Evolutionary conservation across 2,329 filamentous ascomycete species (phyloP), one percentile per base, ranked within the genome.

Genomic region (Raffaelea arxii): DNA sequence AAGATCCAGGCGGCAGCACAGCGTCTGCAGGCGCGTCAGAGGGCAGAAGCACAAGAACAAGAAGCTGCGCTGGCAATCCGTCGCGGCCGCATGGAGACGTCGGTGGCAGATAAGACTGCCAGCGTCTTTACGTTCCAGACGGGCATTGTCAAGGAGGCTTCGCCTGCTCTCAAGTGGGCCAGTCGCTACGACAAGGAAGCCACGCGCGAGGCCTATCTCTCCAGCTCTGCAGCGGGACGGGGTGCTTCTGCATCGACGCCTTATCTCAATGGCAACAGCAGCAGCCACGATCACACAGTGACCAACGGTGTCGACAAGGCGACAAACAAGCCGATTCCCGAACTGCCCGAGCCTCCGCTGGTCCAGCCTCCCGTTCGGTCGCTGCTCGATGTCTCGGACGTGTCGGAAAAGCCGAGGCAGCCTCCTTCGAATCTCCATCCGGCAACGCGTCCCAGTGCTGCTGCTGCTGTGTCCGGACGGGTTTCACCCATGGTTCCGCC

Each of bases 131-230:
- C 89, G 3, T 70, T 97, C 41, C 90, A 95, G 60, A 85, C 89
- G 2, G 77, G 81, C 45, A 84, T 97, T 51, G 74, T 90, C 58
- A 88, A 75, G 45, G 92, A 95, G 62, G 91, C 90, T 18, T 92
- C 86, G 9, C 86, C 89, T 22, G 92, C 92, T 1, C 84, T 98
- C 82, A 94, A 95, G 64, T 98, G 92, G 92, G 88, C 91, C 25
- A 91, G 75, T 63, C 89, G 89, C 57, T 97, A 96, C 61, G 92
- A 97, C 65, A 94, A 92, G 65, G 82, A 92, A 57, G 74, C 83
- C 7, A 83, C 94, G 51, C 82, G 89, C 46, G 81, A 87, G 53
- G 81, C 86, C n/a, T 97, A 97, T 63, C n/a, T 32, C 49, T 18
- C 49, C 53, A 0, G 43, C 45, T 9, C 24, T 52, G 3, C 40